A percentile compares a stretch with the other conserved stretches of the same genome.
These are phyloP conservation scores for Pestalotiopsis sp. DNA, from an alignment of 2,329 filamentous ascomycete genomes.

Conservation along the genomic window DNA sequence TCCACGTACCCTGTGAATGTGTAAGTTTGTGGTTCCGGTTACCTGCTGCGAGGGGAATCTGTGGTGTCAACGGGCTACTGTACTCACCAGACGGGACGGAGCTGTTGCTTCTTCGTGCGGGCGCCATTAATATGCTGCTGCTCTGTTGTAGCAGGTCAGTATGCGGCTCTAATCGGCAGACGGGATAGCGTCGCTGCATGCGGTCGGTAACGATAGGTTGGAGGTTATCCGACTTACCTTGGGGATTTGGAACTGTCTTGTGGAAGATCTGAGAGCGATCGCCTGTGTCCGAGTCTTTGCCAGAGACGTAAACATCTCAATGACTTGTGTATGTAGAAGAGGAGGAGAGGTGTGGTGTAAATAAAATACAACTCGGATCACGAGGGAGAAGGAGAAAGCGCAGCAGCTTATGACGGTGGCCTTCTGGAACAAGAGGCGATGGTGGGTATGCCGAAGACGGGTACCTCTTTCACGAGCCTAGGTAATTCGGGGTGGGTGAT, in stretches of 20 bases:
- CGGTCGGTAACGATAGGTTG: not conserved
- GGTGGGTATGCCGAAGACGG: slow-evolving; percentile 9
- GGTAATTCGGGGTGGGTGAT: slow-evolving; percentile 10
- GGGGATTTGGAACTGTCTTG: slow-evolving; percentile 24
- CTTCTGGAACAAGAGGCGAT: slow-evolving; percentile 14
- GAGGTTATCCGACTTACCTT: slow-evolving; percentile 22
- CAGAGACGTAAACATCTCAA: slow-evolving; percentile 35
- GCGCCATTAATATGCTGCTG: slow-evolving; percentile 47
- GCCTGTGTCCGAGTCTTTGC: slow-evolving; percentile 35
- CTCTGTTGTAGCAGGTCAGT: slow-evolving; percentile 31
- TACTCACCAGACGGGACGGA: slow-evolving; percentile 54
- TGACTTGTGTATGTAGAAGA: slow-evolving; percentile 16
- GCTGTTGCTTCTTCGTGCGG: slow-evolving; percentile 58
- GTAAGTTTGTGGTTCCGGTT: not conserved
- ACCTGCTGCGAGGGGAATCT: not conserved
- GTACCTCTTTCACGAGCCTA: slow-evolving; percentile 12
- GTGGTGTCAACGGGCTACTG: not conserved
- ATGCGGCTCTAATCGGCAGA: slow-evolving; percentile 12
- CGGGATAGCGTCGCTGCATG: not conserved
- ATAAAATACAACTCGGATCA: not conserved
- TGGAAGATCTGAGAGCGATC: slow-evolving; percentile 32
- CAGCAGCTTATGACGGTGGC: slow-evolving; percentile 11
- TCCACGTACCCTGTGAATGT: slow-evolving; percentile 70
- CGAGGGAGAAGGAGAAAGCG: slow-evolving; percentile 6
- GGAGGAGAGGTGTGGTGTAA: slow-evolving; percentile 10